Evolutionary conservation across 2,329 filamentous ascomycete genomes (phyloP), one percentile per base, ranked within the genome.

Genomic region (Stachybotrys elegans): DNA sequence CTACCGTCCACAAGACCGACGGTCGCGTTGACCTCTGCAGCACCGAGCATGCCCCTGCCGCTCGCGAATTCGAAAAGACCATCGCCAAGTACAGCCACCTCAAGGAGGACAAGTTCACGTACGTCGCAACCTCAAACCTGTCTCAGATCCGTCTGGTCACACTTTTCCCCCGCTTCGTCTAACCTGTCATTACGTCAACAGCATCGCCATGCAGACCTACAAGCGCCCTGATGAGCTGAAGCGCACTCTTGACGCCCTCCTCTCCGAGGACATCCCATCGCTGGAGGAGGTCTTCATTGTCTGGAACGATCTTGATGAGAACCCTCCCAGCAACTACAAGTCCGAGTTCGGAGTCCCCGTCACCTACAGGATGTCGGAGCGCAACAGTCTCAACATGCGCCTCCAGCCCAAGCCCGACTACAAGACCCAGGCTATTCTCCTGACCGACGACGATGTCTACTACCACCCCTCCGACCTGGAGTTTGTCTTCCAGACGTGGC

Each of bases 401-500:
- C 49, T 58, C 12, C 39, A 42, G 29, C 52, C 55, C n/a, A 51
- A 56, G 22, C 48, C 55, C 16, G 44, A 51, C 2, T 68, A 63
- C 49, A 48, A 58, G 37, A 68, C 65, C 16, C 56, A 68, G 41
- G 66, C 65, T 12, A 57, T 69, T n/a, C 60, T 69, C 19, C 57
- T 68, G 9, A 62, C 60, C 16, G 66, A 69, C 34, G 66, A 68
- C 45, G 66, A 69, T 44, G 62, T 68, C 16, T 67, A 62, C 50
- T 68, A 65, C 51, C 53, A 58, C 22, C 65, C 65, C 17, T 44
- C 49, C 4, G 66, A 69, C 37, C 57, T 68, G 14, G 65, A 68
- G 12, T 69, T 66, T n/a, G 62, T 59, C 19, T 69, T 69, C 43
- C 64, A 68, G 41, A 54, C 58, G 13, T 69, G 66, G 66, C 65